Evolutionary conservation across 2,329 filamentous ascomycete genomes (phyloP).

Genomic region (Diplodia scrobiculata): DNA sequence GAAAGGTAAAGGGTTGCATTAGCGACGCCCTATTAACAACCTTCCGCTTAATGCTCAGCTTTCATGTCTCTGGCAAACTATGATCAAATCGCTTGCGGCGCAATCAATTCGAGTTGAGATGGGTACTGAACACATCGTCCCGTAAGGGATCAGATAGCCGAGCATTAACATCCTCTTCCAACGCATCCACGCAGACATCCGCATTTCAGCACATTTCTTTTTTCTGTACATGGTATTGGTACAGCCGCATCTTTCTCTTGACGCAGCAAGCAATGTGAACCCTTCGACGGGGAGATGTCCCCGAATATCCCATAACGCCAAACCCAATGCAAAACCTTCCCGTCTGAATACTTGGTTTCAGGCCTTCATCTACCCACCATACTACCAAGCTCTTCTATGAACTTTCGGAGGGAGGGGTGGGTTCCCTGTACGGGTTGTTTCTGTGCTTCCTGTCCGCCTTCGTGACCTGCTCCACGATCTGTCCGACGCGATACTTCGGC

Average conservation of each 20-base stretch:
- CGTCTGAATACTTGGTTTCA: not conserved
- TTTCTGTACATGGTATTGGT: slow-evolving; percentile 21
- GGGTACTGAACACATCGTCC: too few species aligned
- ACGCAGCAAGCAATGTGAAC: slow-evolving; percentile 9
- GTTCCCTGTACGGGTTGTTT: not conserved
- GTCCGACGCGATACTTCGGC: slow-evolving; percentile 41
- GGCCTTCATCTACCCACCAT: not conserved
- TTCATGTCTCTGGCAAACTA: not conserved
- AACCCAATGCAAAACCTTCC: slow-evolving; percentile 6
- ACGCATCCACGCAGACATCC: not conserved
- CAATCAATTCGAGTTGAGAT: not conserved
- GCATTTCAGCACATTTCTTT: not conserved
- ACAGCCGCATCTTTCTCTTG: slow-evolving; percentile 5
- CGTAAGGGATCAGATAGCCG: too few species aligned
- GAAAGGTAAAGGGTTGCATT: too few species aligned
- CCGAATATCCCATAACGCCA: slow-evolving; percentile 14
- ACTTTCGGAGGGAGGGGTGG: not conserved
- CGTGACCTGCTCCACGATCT: slow-evolving; percentile 41
- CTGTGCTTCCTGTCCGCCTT: slow-evolving; percentile 35
- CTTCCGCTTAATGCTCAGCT: too few species aligned
- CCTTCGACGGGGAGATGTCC: not conserved
- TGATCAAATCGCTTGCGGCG: not conserved
- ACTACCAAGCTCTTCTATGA: not conserved
- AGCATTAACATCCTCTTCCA: not conserved
- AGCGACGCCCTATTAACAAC: too few species aligned